Percentiles rank a stretch among this genome's conserved stretches.
These are phyloP conservation scores for Elsinoe fawcettii DNA, from an alignment of 2,329 filamentous ascomycete genomes.

Conservation along the genomic window DNA sequence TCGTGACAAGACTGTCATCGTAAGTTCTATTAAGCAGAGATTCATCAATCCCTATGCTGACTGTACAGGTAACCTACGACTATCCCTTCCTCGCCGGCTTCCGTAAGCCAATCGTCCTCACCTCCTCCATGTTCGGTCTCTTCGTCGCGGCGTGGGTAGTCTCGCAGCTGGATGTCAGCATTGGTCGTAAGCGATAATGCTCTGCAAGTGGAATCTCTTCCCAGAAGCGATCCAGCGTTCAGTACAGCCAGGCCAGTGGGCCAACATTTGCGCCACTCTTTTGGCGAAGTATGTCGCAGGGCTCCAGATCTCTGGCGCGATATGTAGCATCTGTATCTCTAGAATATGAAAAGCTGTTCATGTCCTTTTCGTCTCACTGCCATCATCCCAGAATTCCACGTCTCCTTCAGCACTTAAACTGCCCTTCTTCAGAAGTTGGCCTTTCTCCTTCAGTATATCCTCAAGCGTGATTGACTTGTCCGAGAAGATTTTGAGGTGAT, in stretches of 20 bases:
- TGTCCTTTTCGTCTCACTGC: slow-evolving; percentile 13
- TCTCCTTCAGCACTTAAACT: slow-evolving; percentile 70
- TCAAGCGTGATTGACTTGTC: slow-evolving; percentile 64
- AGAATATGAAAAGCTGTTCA: slow-evolving; percentile 7
- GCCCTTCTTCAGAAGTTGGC: slow-evolving; percentile 64
- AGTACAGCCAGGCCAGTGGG: not conserved
- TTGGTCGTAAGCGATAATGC: slow-evolving; percentile 40
- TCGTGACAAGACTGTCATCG: slow-evolving; percentile 71
- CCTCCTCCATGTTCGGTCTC: slow-evolving; percentile 62
- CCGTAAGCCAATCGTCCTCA: slow-evolving; percentile 79
- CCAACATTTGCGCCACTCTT: not conserved
- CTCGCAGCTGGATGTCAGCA: slow-evolving; percentile 73
- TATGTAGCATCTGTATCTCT: slow-evolving; percentile 11
- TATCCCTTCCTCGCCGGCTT: slow-evolving; percentile 66
- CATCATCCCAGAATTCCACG: slow-evolving; percentile 85
- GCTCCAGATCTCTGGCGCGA: not conserved
- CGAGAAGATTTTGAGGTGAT: slow-evolving; percentile 78
- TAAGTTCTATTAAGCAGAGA: slow-evolving; percentile 26
- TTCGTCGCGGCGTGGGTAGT: slow-evolving; percentile 69
- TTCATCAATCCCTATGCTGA: not conserved
- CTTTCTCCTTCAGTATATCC: slow-evolving; percentile 68
- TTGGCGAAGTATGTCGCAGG: not conserved
- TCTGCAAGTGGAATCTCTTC: not conserved
- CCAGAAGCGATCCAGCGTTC: not conserved
- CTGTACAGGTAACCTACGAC: slow-evolving; percentile 63